Evolutionary conservation across 768 basidiomycete species (phyloP).

Genomic region (Holtermannia corniformis): DNA sequence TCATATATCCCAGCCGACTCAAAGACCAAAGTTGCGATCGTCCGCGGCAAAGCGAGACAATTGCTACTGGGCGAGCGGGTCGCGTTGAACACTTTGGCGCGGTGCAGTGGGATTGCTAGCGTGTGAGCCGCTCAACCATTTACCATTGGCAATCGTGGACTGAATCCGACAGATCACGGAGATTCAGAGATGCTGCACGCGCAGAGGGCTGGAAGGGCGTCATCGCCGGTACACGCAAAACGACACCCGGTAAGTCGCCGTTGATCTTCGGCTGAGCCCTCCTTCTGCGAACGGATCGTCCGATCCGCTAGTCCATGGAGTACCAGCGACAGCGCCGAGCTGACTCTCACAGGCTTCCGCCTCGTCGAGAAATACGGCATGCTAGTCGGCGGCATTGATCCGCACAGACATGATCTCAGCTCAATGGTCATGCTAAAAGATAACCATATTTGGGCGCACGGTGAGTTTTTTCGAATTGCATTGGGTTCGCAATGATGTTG

Average conservation of each 20-base stretch:
- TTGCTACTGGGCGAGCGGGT: constrained; percentile 85
- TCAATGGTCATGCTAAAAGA: constrained; percentile 99
- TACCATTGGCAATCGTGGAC: not conserved
- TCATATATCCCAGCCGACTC: constrained; percentile 60
- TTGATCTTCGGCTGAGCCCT: not conserved
- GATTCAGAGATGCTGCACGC: constrained; percentile 66
- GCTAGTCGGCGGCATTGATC: constrained; percentile 92
- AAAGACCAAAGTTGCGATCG: constrained; percentile 64
- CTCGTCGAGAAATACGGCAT: constrained; percentile 98
- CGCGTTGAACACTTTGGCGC: constrained; percentile 81
- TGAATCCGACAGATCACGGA: constrained; percentile 56
- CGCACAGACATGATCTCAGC: constrained; percentile 91
- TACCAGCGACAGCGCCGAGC: constrained; percentile 3
- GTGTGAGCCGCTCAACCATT: constrained; percentile 50
- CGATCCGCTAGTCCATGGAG: too few species aligned
- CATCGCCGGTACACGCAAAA: constrained; percentile 93
- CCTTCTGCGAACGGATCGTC: not conserved
- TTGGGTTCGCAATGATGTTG: not conserved
- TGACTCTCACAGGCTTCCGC: constrained; percentile 58
- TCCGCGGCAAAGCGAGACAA: constrained; percentile 76
- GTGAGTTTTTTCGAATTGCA: constrained; percentile 42
- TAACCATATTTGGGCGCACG: constrained; percentile 97
- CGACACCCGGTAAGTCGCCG: constrained; percentile 63
- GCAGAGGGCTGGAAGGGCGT: constrained; percentile 73
- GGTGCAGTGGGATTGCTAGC: constrained; percentile 95